A percentile compares a stretch with the other conserved stretches of the same genome.
Conservation (phyloP, 208 protist genomes). For the Trypanosoma platydactyli region DNA sequence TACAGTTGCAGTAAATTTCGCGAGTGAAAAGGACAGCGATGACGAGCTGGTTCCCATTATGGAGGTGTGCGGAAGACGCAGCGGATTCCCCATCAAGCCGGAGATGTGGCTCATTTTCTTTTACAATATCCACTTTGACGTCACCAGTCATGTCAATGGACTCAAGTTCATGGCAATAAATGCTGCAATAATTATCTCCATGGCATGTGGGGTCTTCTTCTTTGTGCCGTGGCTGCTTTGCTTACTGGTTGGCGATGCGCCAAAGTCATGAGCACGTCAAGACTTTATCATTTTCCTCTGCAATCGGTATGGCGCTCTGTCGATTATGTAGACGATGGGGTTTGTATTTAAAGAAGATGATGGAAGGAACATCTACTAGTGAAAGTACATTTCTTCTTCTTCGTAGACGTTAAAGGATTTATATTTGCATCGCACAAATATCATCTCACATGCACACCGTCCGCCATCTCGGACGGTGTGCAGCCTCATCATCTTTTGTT, state of each 20-base stretch:
- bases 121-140: conserved; percentile 27
- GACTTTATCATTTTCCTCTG: conserved; percentile 26
- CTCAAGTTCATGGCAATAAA: not conserved
- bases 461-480: no score
- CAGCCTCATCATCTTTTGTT: no score
- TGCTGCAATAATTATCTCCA: not conserved
- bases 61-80: conserved; percentile 20
- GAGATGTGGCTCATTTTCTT: conserved; percentile 14
- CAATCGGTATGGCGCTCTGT: not conserved
- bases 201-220: not conserved
- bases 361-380: no score
- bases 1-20: not conserved
- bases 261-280: conserved; percentile 2
- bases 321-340: not conserved
- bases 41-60: conserved; percentile 8
- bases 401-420: no score
- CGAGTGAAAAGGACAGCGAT: not conserved
- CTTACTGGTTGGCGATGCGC: conserved; percentile 1
- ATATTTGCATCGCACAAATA: no score
- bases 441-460: no score
- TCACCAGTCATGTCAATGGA: not conserved
- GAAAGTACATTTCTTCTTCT: not conserved
- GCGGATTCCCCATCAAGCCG: conserved; percentile 12
- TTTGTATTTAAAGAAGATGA: no score
- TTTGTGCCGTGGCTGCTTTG: conserved; percentile 8